phyloP scores from a whole-genome alignment of 2,329 filamentous ascomycete species.

The Ascochyta viciae-villosae region DNA sequence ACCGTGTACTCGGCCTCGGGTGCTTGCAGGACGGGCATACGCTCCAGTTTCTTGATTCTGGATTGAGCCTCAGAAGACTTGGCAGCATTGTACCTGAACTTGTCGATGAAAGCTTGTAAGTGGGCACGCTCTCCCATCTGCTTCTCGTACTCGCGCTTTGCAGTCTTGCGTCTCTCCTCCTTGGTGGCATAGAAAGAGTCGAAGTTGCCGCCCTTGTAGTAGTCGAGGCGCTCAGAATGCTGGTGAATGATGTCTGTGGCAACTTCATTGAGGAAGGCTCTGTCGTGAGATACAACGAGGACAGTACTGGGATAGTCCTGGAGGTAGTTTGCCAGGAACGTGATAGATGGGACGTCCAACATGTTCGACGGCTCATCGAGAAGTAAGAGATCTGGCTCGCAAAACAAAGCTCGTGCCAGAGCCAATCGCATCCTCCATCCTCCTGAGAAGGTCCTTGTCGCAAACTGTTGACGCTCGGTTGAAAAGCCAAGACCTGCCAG shows the following conservation, averaged over 20 bases:
- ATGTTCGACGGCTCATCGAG: constrained; percentile 99
- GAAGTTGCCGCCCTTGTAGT: constrained; percentile 98
- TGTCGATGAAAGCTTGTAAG: constrained; percentile 97
- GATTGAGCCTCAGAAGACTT: constrained; percentile 99
- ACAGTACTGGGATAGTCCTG: constrained; percentile 94
- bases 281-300: constrained; percentile 96
- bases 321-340: constrained; percentile 95
- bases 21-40: constrained; percentile 88
- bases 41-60: constrained; percentile 98
- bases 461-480: constrained; percentile 84
- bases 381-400: constrained; percentile 92
- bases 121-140: constrained; percentile 95
- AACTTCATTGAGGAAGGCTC: constrained; percentile 97
- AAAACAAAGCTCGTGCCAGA: constrained; percentile 93
- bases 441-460: constrained; percentile 98
- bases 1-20: constrained; percentile 96
- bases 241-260: constrained; percentile 99
- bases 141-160: constrained; percentile 97
- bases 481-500: constrained; percentile 97
- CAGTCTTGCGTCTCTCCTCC: constrained; percentile 95
- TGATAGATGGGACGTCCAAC: constrained; percentile 99
- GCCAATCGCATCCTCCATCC: constrained; percentile 99
- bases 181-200: constrained; percentile 80
- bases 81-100: constrained; percentile 98
- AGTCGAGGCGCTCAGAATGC: constrained; percentile 94